A percentile compares a stretch with the other conserved stretches of the same genome.
Conservation (phyloP, 2,329 filamentous ascomycete genomes). For the Fusarium sp. region DNA sequence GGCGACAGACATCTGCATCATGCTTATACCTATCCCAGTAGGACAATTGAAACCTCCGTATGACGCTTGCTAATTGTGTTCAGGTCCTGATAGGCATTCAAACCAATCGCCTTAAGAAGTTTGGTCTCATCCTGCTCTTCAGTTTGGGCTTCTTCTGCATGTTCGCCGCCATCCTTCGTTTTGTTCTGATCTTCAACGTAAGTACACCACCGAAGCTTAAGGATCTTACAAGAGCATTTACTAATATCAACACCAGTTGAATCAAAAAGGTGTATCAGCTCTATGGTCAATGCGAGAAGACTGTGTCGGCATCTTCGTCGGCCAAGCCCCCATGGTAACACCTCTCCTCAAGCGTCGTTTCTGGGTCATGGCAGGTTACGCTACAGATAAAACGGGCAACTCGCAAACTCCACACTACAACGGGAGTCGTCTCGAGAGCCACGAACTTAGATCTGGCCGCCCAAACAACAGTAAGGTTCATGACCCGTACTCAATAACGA, state of each 20-base stretch:
- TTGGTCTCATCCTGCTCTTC: slow-evolving; percentile 49
- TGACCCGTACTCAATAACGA: neutral
- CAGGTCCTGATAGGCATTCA: slow-evolving; percentile 45
- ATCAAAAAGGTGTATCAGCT: slow-evolving; percentile 40
- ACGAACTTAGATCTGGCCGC: slow-evolving; percentile 3
- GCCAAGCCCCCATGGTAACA: slow-evolving; percentile 50
- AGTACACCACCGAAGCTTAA: neutral
- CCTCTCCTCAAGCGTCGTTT: slow-evolving; percentile 44
- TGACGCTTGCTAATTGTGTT: neutral
- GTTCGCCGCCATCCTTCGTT: slow-evolving; percentile 43
- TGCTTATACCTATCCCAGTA: slow-evolving; percentile 50
- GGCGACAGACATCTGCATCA: slow-evolving; percentile 49
- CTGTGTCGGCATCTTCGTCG: slow-evolving; percentile 52
- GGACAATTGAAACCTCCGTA: rapidly evolving
- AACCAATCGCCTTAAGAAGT: slow-evolving; percentile 44
- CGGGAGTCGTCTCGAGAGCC: neutral
- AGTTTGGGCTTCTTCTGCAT: slow-evolving; percentile 49
- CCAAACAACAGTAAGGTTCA: neutral
- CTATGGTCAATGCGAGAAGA: slow-evolving; percentile 55
- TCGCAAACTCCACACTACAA: neutral
- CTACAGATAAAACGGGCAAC: neutral
- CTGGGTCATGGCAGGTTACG: slow-evolving; percentile 27
- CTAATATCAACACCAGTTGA: slow-evolving; percentile 9
- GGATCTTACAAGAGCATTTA: too few relatives aligned
- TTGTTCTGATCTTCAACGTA: slow-evolving; percentile 47